Evolutionary conservation across 2,329 filamentous ascomycete species (phyloP).

Genomic region (Blastomyces percursus): DNA sequence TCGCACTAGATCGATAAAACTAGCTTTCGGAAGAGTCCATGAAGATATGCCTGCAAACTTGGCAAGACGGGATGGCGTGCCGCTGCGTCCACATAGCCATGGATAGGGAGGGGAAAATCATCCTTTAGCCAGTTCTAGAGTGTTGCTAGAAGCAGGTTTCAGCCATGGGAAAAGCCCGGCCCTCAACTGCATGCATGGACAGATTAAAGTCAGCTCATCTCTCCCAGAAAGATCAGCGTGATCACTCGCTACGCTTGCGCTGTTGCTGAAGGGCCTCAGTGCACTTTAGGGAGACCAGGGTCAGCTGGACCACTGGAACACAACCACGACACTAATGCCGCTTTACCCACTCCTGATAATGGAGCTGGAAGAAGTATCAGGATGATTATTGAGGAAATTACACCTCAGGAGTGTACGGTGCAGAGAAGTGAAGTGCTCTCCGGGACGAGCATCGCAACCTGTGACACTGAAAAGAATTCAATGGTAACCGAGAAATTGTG

Average conservation of each 20-base stretch:
- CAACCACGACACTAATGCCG: neutral
- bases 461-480: neutral
- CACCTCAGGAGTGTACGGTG: no score
- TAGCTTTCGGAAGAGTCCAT: neutral
- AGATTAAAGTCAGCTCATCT: neutral
- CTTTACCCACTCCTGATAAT: neutral
- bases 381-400: neutral
- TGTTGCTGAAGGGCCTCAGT: neutral
- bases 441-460: neutral
- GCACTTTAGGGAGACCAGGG: neutral
- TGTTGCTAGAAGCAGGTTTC: constrained; percentile 3
- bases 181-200: no score
- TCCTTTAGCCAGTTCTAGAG: neutral
- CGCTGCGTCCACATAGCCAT: neutral
- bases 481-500: neutral
- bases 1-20: neutral
- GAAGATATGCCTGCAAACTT: neutral
- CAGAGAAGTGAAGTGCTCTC: neutral
- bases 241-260: neutral
- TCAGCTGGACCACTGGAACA: no score
- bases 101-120: neutral
- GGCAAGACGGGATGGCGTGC: neutral
- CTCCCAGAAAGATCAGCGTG: neutral
- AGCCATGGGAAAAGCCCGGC: neutral
- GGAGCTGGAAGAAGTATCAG: neutral